Percentiles rank a stretch among this genome's conserved stretches.
Evolutionary conservation across 768 basidiomycete species (phyloP).

Genomic region (Albatrellus ellisii): DNA sequence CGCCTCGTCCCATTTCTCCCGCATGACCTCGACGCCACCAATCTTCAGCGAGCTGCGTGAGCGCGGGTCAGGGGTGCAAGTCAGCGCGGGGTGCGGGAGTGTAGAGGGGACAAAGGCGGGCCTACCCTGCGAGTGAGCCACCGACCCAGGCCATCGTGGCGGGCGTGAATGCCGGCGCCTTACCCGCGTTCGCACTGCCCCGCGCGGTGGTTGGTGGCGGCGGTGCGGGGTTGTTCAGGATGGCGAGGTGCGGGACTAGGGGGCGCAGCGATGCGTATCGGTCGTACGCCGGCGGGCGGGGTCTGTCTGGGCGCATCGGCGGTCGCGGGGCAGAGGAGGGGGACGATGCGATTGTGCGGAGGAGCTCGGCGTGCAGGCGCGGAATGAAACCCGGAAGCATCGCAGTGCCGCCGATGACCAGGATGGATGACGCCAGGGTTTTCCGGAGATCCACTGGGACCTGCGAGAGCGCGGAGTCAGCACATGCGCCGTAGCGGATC

Average conservation of each 20-base stretch:
- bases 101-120: constrained; percentile 8
- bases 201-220: constrained; percentile 31
- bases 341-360: constrained; percentile 42
- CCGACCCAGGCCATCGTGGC: constrained; percentile 85
- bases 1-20: constrained; percentile 81
- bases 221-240: constrained; percentile 76
- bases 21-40: constrained; percentile 65
- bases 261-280: constrained; percentile 64
- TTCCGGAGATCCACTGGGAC: constrained; percentile 84
- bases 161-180: constrained; percentile 80
- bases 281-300: constrained; percentile 36
- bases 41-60: constrained; percentile 64
- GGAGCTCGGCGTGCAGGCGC: constrained; percentile 68
- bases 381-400: constrained; percentile 91
- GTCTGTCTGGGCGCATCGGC: constrained; percentile 19
- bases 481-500: background rate
- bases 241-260: constrained; percentile 59
- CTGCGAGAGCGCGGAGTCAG: constrained; percentile 36
- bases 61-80: background rate
- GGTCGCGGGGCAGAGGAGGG: constrained; percentile 23
- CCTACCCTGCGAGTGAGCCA: constrained; percentile 83
- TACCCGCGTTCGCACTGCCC: constrained; percentile 55
- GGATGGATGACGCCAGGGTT: constrained; percentile 70
- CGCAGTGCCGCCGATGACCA: constrained; percentile 80
- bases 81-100: background rate